A percentile compares a stretch with the other conserved stretches of the same genome.
phyloP scores from a whole-genome alignment of 371 early-diverging fungal genomes.

The Umbelopsis sp. region DNA sequence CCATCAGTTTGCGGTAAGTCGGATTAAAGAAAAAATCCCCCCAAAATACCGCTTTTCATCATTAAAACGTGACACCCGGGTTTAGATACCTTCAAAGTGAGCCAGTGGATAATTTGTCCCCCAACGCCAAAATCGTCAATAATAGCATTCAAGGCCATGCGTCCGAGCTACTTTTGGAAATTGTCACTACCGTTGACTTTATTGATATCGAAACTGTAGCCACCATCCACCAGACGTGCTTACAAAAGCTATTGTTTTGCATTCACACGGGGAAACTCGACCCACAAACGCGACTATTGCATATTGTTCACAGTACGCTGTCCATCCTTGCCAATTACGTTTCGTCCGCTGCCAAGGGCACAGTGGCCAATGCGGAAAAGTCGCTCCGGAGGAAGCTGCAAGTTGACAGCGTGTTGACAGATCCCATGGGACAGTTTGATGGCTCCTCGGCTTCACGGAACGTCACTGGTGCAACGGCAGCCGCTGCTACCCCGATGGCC shows the following conservation, averaged over 20 bases:
- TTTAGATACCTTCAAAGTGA: slow-evolving; percentile 51
- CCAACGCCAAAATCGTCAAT: slow-evolving; percentile 33
- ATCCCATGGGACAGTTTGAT: slow-evolving; percentile 24
- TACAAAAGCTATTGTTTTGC: slow-evolving; percentile 68
- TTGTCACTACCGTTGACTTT: slow-evolving; percentile 59
- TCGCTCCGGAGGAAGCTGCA: slow-evolving; percentile 27
- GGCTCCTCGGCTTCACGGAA: slow-evolving; percentile 6
- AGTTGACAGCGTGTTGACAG: slow-evolving; percentile 26
- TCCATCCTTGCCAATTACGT: slow-evolving; percentile 43
- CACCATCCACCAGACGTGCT: slow-evolving; percentile 57
- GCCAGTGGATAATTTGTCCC: slow-evolving; percentile 26
- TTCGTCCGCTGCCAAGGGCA: slow-evolving; percentile 12
- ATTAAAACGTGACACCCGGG: background rate
- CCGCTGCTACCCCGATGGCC: background rate
- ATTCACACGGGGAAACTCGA: slow-evolving; percentile 58
- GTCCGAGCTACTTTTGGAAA: slow-evolving; percentile 63
- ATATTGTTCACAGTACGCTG: slow-evolving; percentile 64
- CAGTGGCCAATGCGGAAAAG: slow-evolving; percentile 19
- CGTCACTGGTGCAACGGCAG: background rate
- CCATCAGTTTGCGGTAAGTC: slow-evolving; percentile 6
- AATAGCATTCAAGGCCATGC: slow-evolving; percentile 64
- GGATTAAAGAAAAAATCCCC: no score
- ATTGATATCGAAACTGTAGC: slow-evolving; percentile 55
- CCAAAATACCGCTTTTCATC: background rate
- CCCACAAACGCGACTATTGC: slow-evolving; percentile 74